phyloP scores from a whole-genome alignment of 1,284 basidiomycete genomes.

The Agroathelia rolfsii region DNA sequence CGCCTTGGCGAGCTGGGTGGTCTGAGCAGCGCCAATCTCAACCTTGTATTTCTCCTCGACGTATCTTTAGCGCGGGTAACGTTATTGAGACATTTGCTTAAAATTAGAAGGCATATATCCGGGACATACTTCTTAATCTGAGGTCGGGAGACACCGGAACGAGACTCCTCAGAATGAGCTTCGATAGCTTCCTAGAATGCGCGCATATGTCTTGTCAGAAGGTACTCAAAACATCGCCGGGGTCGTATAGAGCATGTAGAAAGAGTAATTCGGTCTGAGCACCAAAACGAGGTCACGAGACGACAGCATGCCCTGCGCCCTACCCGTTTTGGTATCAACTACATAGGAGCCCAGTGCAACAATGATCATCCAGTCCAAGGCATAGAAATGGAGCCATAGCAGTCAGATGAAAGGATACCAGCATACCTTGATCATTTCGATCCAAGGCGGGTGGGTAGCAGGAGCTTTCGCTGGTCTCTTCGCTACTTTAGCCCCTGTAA shows the following conservation, averaged over 20 bases:
- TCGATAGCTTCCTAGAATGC: conserved; percentile 67
- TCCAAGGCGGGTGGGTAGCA: conserved; percentile 58
- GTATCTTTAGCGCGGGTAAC: conserved; percentile 36
- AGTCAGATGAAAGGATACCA: conserved; percentile 2
- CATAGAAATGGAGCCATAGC: conserved; percentile 2
- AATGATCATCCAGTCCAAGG: conserved; percentile 8
- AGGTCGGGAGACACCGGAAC: conserved; percentile 80
- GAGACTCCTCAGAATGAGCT: conserved; percentile 67
- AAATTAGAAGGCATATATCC: conserved; percentile 9
- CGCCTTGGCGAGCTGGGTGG: conserved; percentile 73
- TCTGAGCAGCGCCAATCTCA: conserved; percentile 69
- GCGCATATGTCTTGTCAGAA: neutral
- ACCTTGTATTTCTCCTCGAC: conserved; percentile 76
- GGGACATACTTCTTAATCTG: conserved; percentile 78
- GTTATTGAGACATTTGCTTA: no score
- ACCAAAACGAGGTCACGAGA: conserved; percentile 21
- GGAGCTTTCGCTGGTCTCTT: conserved; percentile 30
- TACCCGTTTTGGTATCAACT: conserved; percentile 30
- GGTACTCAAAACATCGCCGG: neutral
- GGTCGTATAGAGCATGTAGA: conserved; percentile 5
- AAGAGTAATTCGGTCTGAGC: conserved; percentile 14
- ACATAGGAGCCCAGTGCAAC: conserved; percentile 2
- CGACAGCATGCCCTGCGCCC: conserved; percentile 29
- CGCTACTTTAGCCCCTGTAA: conserved; percentile 20
- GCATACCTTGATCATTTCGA: conserved; percentile 74